Base-by-base conservation (phyloP, 768 basidiomycete genomes). In the Boletus reticuloceps region DNA sequence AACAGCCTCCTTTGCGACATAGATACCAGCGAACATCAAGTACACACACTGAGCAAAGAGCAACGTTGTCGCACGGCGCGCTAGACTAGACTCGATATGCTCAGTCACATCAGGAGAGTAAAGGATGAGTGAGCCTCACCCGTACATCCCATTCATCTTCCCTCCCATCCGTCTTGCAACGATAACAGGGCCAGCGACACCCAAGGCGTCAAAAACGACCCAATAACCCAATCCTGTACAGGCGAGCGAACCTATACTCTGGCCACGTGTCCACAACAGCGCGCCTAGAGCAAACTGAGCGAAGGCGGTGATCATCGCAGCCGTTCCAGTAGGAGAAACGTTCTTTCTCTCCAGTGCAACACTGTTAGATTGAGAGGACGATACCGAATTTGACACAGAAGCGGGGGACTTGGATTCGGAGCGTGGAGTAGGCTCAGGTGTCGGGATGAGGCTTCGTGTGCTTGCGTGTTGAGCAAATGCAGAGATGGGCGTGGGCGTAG, bases 1-100 rank as follows among this genome's bases (percentile, higher is more conserved):
- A 5, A 98, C 79, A 1, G 94, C 90, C 78, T 99, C 97, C 67
- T 99, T 98, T 64, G 93, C 94, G 17, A 98, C 89, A 73, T 98
- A 99, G 3, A 98, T 88, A 0, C 92, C 85, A 0, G 94, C 84
- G 68, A 98, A 99, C 76, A 96, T 85, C 53, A 99, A 77, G 71
- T 97, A 98, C 13, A 99, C 90, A 11, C 85, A 84, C 64, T 98
- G 96, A 1, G 92, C 85, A 63, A 98, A 99, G 69, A 91, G 75
- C 51, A 85, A 67, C 5, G 89, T 81, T 1, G 88, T 88, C 62
- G 84, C 83, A 38, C 86, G 64, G 2, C 91, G 84, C 5, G 82
- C 81, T 55, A 82, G 82, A 53, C 89, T 90, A 54, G 20, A 41
- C 9, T 17, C 38, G 6, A 40, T 25, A 19, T 6, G 9, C 4